Conservation (phyloP, 2,329 filamentous ascomycete genomes). For the Tolypocladium pustulatum region DNA sequence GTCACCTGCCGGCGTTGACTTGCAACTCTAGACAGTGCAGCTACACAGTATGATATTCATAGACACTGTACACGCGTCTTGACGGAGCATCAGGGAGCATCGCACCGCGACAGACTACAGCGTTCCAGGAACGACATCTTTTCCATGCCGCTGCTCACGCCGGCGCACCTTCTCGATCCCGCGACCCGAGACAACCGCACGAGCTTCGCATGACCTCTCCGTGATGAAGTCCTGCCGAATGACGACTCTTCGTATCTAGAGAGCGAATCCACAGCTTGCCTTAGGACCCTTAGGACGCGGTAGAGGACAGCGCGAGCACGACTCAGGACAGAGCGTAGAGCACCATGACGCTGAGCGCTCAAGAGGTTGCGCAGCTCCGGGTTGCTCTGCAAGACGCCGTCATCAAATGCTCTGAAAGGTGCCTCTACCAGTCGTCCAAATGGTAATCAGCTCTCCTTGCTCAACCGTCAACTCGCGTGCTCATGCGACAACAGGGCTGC, state of each 20-base stretch:
- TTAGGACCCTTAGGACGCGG: not conserved
- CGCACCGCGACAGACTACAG: not conserved
- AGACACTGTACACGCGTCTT: not conserved
- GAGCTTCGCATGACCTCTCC: not conserved
- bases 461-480: not conserved
- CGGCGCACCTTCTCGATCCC: not conserved
- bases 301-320: not conserved
- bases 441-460: constrained; percentile 48
- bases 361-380: constrained; percentile 54
- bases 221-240: not conserved
- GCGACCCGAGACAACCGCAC: not conserved
- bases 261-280: too few relatives aligned
- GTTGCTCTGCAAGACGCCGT: constrained; percentile 74
- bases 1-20: not conserved
- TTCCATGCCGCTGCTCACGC: not conserved
- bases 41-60: not conserved
- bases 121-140: not conserved
- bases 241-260: not conserved
- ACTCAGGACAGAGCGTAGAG: constrained; percentile 4
- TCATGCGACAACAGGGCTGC: constrained; percentile 59
- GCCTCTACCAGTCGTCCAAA: constrained; percentile 92
- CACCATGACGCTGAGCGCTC: constrained; percentile 42
- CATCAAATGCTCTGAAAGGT: constrained; percentile 85
- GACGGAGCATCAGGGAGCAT: not conserved
- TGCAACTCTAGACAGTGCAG: not conserved